Conservation (phyloP, 495 filamentous ascomycete species). For the Bacidia rubella region DNA sequence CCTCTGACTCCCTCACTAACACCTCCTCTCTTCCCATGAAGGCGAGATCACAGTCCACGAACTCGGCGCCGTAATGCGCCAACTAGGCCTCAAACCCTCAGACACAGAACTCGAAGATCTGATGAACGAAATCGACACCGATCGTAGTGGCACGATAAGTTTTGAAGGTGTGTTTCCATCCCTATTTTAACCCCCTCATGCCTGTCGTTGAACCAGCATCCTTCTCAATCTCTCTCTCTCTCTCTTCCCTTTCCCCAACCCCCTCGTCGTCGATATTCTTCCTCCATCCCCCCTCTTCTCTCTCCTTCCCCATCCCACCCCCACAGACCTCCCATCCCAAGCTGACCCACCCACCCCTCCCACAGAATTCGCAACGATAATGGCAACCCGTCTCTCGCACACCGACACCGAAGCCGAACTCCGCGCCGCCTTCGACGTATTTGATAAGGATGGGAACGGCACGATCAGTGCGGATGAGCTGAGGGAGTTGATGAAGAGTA, state of each 20-base stretch:
- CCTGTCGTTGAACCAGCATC: background rate
- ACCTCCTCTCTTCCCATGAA: background rate
- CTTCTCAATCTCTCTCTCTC: background rate
- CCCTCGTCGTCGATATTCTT: background rate
- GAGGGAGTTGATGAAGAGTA: slow-evolving; percentile 29
- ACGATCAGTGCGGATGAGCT: slow-evolving; percentile 34
- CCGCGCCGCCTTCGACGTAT: slow-evolving; percentile 33
- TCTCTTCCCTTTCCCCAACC: background rate
- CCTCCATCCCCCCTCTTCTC: background rate
- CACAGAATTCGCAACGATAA: slow-evolving; percentile 34
- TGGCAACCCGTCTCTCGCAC: slow-evolving; percentile 28
- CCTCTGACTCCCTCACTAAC: background rate
- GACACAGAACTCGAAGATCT: slow-evolving; percentile 32
- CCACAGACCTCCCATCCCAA: background rate
- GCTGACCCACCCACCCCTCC: background rate
- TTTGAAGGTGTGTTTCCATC: slow-evolving; percentile 25
- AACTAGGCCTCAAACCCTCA: slow-evolving; percentile 32
- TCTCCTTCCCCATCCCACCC: background rate
- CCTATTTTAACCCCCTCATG: background rate
- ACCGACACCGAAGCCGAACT: slow-evolving; percentile 34
- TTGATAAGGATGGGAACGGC: slow-evolving; percentile 35
- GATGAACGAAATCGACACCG: slow-evolving; percentile 33
- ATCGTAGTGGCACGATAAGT: slow-evolving; percentile 33
- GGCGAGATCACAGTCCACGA: slow-evolving; percentile 31
- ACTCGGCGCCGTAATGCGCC: slow-evolving; percentile 31